Conservation (phyloP, 768 basidiomycete genomes). For the Lactarius trivialis region DNA sequence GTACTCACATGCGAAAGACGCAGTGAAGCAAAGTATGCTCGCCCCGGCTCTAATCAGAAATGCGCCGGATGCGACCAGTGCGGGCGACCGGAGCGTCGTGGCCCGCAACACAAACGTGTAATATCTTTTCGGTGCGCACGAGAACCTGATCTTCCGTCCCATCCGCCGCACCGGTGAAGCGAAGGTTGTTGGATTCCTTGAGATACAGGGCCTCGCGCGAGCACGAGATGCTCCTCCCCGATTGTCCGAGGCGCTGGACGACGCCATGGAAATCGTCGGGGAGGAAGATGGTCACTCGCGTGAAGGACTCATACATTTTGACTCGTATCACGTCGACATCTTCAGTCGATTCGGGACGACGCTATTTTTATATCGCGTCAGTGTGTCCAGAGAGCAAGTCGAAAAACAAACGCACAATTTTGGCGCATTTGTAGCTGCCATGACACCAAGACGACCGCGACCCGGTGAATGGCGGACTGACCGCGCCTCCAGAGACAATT, state of each 20-base stretch:
- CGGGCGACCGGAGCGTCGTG: not conserved
- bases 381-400: not conserved
- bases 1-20: too few species aligned
- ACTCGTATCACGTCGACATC: not conserved
- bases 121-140: constrained; percentile 15
- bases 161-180: constrained; percentile 3
- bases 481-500: not conserved
- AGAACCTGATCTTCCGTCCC: constrained; percentile 6
- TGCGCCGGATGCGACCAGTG: not conserved
- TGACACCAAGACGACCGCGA: not conserved
- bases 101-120: constrained; percentile 10
- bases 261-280: constrained; percentile 14
- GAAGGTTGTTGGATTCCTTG: constrained; percentile 3
- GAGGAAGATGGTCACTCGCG: constrained; percentile 7
- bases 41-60: not conserved
- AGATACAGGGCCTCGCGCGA: constrained; percentile 8
- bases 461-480: not conserved
- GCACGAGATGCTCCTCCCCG: constrained; percentile 16
- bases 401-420: constrained; percentile 2
- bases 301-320: constrained; percentile 15
- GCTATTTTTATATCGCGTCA: not conserved
- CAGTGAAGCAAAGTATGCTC: too few species aligned
- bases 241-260: constrained; percentile 15
- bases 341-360: not conserved
- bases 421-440: not conserved